Evolutionary conservation across 108 stramenopile genomes (phyloP).

Genomic region (Skeletonema grethae): DNA sequence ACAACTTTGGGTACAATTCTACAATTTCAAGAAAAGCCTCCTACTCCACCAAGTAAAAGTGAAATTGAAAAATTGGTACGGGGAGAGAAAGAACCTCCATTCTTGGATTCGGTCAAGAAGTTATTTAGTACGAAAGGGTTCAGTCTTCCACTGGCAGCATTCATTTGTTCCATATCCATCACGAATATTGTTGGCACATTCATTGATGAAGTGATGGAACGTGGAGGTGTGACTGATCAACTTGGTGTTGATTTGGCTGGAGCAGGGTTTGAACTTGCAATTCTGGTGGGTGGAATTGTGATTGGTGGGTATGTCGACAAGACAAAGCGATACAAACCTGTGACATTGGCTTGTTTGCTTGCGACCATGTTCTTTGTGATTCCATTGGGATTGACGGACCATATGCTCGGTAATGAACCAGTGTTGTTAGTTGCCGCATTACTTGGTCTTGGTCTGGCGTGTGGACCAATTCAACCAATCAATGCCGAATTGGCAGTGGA

Average conservation of each 20-base stretch:
- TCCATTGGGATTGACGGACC: constrained; percentile 58
- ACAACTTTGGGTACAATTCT: constrained; percentile 39
- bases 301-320: constrained; percentile 86
- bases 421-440: constrained; percentile 48
- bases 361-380: constrained; percentile 59
- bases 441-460: constrained; percentile 50
- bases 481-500: constrained; percentile 73
- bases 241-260: constrained; percentile 83
- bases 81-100: constrained; percentile 79
- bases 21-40: constrained; percentile 48
- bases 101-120: constrained; percentile 72
- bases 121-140: constrained; percentile 75
- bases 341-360: constrained; percentile 76
- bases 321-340: constrained; percentile 84
- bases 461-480: constrained; percentile 66
- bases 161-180: constrained; percentile 79
- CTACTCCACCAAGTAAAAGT: constrained; percentile 40
- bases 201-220: constrained; percentile 87
- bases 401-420: constrained; percentile 54
- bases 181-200: constrained; percentile 90
- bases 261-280: constrained; percentile 87
- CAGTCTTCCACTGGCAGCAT: constrained; percentile 70
- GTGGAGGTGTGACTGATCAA: constrained; percentile 80
- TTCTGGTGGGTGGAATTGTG: constrained; percentile 83
- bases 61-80: constrained; percentile 55